A percentile compares a stretch with the other conserved stretches of the same genome.
phyloP scores from a whole-genome alignment of 352 stramenopile species.

The Phytopythium helicoides region DNA sequence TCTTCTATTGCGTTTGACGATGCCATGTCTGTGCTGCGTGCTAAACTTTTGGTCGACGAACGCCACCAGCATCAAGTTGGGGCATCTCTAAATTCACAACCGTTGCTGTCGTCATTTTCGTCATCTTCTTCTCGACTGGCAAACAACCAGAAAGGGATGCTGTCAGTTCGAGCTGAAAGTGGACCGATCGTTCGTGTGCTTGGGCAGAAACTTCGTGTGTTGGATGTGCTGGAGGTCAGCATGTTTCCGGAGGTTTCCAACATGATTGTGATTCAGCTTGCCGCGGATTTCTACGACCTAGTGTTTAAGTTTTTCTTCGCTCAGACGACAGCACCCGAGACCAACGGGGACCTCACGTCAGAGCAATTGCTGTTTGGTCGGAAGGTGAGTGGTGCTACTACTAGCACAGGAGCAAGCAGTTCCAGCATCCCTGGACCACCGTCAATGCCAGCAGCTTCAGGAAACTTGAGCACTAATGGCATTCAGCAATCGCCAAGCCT shows the following conservation, averaged over 20 bases:
- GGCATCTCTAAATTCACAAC: not conserved
- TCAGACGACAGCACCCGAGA: conserved; percentile 18
- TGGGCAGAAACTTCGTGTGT: conserved; percentile 63
- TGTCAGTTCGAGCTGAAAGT: conserved; percentile 73
- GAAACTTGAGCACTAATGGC: not conserved
- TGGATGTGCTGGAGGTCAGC: conserved; percentile 78
- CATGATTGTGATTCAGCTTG: conserved; percentile 83
- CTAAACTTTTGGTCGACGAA: conserved; percentile 63
- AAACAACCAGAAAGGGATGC: conserved; percentile 64
- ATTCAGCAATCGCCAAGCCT: conserved; percentile 1
- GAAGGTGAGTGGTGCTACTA: conserved; percentile 18
- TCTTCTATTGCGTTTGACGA: conserved; percentile 80
- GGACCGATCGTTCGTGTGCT: conserved; percentile 61
- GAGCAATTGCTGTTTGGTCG: conserved; percentile 66
- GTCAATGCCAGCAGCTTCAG: too few relatives aligned
- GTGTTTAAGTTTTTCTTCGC: conserved; percentile 88
- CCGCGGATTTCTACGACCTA: conserved; percentile 78
- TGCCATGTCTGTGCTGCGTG: conserved; percentile 64
- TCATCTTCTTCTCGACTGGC: conserved; percentile 2
- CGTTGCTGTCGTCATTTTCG: conserved; percentile 2
- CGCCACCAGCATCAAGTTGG: conserved; percentile 10
- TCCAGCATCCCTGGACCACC: not conserved
- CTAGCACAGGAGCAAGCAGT: conserved; percentile 6
- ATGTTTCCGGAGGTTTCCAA: conserved; percentile 83
- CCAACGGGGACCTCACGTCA: conserved; percentile 30